Base-by-base conservation (phyloP, 2,329 filamentous ascomycete species). In the Lecanicillium sp. region DNA sequence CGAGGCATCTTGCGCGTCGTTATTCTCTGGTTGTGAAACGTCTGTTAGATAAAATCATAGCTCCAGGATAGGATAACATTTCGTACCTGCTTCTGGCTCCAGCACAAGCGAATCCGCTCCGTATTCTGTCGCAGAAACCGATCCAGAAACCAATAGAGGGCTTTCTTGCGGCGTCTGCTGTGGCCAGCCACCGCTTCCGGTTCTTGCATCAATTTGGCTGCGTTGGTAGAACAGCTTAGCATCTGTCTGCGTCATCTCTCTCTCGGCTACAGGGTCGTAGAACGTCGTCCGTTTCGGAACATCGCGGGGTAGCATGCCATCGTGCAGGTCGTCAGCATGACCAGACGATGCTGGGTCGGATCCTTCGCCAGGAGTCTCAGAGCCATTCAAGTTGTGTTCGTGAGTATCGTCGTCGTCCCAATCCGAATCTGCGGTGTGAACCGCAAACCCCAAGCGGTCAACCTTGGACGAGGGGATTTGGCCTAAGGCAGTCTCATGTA, bases 211-310 rank as follows among this genome's bases (percentile, higher is more conserved):
- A 42, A 81, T 68, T 60, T 88, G 85, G 61, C 87, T 88, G 48
- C 86, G 76, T 64, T 96, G 90, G 60, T 95, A 98, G 66, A 97
- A 94, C 46, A 96, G 74, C 62, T 95, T 97, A 43, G 90, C 87
- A 58, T 98, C 92, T 18, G 86, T 82, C 60, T 95, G 88, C 54
- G 84, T 94, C 79, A 95, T 84, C 55, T 90, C 86, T 53, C 92
- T 94, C 62, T 98, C 92, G 38, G 87, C 85, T 37, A 90, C 83
- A 54, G 90, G 87, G 61, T 96, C 89, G 64, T 94, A 96, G 57
- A 88, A 94, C 15, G 89, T 86, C 8, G 88, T 95, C 57, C 81
- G 82, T 44, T 72, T 72, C 25, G 76, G 77, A 37, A 77, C 56
- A 53, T 82, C 78, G 44, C 78, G 68, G 17, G 68, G 66, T 9